Base-by-base conservation (phyloP, 768 basidiomycete genomes). In the Mycena alexandri region DNA sequence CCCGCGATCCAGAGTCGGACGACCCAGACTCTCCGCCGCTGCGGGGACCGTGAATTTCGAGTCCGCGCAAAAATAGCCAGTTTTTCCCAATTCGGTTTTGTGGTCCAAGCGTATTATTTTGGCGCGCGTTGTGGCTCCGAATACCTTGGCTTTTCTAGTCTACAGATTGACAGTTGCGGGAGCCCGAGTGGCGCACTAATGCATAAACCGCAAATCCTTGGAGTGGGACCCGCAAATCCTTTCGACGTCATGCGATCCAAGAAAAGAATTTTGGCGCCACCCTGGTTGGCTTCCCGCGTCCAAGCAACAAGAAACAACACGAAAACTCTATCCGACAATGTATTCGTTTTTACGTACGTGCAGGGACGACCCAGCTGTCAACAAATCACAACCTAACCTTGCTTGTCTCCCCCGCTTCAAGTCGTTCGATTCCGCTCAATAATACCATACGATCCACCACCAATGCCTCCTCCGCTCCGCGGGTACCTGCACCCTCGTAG, bases 301-400 rank as follows among this genome's bases (percentile, higher is more conserved):
- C 48, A 62, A 46, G 52, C 58, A 63, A 29, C 29, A 12, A 46
- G 51, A 54, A 66, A 61, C 65, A 61, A 25, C 51, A 21, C 36
- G 29, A 43, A 38, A 70, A 70, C 69, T 59, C 16, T 70, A 70
- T 42, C 9, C 61, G 69, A 71, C 69, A 71, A 63, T 9, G 69
- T 71, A 67, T 71, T 67, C 56, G 34, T 33, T 29, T 55, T 68
- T 63, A 68, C 67, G 67, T 68, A 33, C 38, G n/a, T 44, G 34
- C 51, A 19, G 25, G 56, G 38, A 22, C 43, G 29, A 6, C 11
- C 24, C 29, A 29, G 38, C 9, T 9, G 11, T 9, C 38, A 38
- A 38, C 38, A 38, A 38, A 19, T 38, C 36, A 29, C 62, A 56
- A n/a, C 34, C 14, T 24, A 46, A 59, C 57, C 57, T 65, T 59